A percentile compares a stretch with the other conserved stretches of the same genome.
These are phyloP conservation scores for Termitomyces eurrhizus DNA, from an alignment of 768 basidiomycete species.

Conservation along the genomic window DNA sequence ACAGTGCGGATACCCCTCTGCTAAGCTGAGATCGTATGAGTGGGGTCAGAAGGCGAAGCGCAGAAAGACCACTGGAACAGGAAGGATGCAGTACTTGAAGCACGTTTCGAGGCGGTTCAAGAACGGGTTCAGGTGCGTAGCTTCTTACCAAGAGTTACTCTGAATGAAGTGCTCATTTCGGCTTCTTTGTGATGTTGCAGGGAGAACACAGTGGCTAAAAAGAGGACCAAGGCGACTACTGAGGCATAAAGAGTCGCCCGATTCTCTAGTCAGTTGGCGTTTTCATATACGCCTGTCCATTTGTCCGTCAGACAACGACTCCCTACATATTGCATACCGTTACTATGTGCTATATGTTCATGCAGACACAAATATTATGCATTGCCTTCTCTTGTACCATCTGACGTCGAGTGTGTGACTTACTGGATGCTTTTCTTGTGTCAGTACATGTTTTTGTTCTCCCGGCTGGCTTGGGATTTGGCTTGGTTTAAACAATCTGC, in stretches of 20 bases:
- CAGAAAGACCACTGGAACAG: slow-evolving; percentile 98
- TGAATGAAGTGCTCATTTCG: neutral
- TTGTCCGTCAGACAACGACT: neutral
- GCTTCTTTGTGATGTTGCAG: neutral
- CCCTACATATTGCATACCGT: slow-evolving; percentile 14
- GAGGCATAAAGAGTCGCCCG: slow-evolving; percentile 17
- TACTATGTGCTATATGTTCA: slow-evolving; percentile 18
- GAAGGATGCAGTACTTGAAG: slow-evolving; percentile 93
- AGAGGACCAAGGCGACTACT: slow-evolving; percentile 16
- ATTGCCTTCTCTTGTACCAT: slow-evolving; percentile 5
- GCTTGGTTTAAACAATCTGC: too few relatives aligned
- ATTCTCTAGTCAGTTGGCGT: neutral
- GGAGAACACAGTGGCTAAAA: slow-evolving; percentile 21
- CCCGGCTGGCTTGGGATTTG: neutral
- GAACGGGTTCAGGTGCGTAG: slow-evolving; percentile 87
- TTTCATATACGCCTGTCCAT: neutral
- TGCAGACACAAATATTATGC: slow-evolving; percentile 18
- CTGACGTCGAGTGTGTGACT: neutral
- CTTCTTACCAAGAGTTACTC: neutral
- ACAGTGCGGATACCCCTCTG: slow-evolving; percentile 94
- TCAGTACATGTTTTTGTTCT: neutral
- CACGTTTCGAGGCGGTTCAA: slow-evolving; percentile 93
- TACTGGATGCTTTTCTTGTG: neutral
- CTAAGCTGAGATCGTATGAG: slow-evolving; percentile 93
- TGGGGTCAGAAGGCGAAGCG: slow-evolving; percentile 99